Evolutionary conservation across 2,329 filamentous ascomycete genomes (phyloP).

Genomic region (Pyrenophora graminea): DNA sequence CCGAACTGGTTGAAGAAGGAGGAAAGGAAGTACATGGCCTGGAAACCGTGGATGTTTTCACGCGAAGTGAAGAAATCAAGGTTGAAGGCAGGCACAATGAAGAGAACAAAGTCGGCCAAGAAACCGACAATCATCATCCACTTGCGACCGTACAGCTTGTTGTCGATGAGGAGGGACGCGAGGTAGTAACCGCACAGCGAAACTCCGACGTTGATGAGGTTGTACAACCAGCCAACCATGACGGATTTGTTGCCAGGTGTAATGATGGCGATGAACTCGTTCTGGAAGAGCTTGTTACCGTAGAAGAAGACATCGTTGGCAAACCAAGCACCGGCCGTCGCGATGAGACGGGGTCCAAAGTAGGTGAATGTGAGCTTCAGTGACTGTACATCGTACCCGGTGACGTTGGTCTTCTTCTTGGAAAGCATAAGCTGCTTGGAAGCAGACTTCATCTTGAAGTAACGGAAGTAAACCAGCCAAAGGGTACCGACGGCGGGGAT

Average conservation of each 20-base stretch:
- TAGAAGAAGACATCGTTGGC: slow-evolving; percentile 99
- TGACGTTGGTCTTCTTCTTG: slow-evolving; percentile 86
- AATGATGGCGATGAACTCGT: slow-evolving; percentile 84
- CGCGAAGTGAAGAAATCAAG: slow-evolving; percentile 79
- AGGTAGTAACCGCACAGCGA: slow-evolving; percentile 87
- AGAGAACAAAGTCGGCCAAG: slow-evolving; percentile 89
- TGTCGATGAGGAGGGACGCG: slow-evolving; percentile 86
- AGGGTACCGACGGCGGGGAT: slow-evolving; percentile 87
- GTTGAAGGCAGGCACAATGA: slow-evolving; percentile 87
- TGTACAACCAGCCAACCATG: slow-evolving; percentile 89
- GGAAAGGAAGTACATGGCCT: slow-evolving; percentile 96
- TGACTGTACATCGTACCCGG: slow-evolving; percentile 88
- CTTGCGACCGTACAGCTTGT: slow-evolving; percentile 95
- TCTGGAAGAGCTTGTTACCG: slow-evolving; percentile 97
- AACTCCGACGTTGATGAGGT: slow-evolving; percentile 86
- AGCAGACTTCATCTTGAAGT: slow-evolving; percentile 89
- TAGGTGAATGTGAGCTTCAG: slow-evolving; percentile 76
- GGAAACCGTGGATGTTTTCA: slow-evolving; percentile 81
- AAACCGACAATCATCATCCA: slow-evolving; percentile 96
- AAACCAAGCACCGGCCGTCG: slow-evolving; percentile 89
- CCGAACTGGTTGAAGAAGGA: slow-evolving; percentile 99
- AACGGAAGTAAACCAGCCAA: slow-evolving; percentile 95
- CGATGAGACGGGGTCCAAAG: slow-evolving; percentile 84
- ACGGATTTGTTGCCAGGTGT: slow-evolving; percentile 70
- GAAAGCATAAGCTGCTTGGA: slow-evolving; percentile 78